These are phyloP conservation scores for Russula abietina DNA, from an alignment of 768 basidiomycete genomes.

Conservation along the genomic window DNA sequence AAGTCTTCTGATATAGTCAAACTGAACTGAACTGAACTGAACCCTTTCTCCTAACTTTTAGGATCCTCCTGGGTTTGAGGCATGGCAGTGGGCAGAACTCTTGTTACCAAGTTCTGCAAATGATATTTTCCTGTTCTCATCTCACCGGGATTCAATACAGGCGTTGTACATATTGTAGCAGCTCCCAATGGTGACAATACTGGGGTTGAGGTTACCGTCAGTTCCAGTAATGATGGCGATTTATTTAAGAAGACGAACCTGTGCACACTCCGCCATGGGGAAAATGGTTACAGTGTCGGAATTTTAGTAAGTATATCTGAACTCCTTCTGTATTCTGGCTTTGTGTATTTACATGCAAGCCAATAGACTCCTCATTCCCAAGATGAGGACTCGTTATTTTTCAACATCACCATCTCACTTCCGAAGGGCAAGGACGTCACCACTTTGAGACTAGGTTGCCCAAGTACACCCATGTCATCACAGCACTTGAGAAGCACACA, in stretches of 20 bases:
- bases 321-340: neutral
- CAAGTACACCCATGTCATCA: slow-evolving; percentile 3
- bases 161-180: slow-evolving; percentile 1
- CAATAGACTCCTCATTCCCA: slow-evolving; percentile 4
- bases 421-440: slow-evolving; percentile 5
- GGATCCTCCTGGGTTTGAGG: neutral
- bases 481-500: neutral
- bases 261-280: slow-evolving; percentile 5
- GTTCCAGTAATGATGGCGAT: neutral
- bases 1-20: neutral
- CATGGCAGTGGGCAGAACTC: slow-evolving; percentile 7
- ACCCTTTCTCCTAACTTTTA: neutral
- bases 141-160: neutral
- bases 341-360: neutral
- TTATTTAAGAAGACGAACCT: slow-evolving; percentile 4
- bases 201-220: slow-evolving; percentile 15
- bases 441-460: slow-evolving; percentile 14
- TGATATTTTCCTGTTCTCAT: slow-evolving; percentile 15
- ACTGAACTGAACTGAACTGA: neutral
- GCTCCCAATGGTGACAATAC: slow-evolving; percentile 10
- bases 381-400: neutral
- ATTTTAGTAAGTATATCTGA: slow-evolving; percentile 7
- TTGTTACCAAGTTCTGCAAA: slow-evolving; percentile 4
- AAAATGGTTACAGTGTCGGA: slow-evolving; percentile 12
- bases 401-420: slow-evolving; percentile 14